Percentiles rank a stretch among this genome's conserved stretches.
Evolutionary conservation across 805 yeast genomes (phyloP).

Genomic region (Vanderwaltozyma tropicalis): DNA sequence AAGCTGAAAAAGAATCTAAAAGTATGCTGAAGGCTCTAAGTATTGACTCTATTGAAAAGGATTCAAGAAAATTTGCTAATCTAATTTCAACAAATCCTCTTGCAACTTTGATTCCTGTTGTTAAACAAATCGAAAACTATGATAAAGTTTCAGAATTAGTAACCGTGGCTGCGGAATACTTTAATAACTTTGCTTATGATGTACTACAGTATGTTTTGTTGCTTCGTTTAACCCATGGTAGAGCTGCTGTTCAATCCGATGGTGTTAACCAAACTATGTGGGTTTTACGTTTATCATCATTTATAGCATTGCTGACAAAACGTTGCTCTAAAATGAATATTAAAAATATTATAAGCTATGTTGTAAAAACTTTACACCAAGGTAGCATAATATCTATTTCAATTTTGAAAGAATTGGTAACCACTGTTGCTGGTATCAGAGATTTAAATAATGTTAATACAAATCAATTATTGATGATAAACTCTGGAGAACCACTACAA

Average conservation of each 20-base stretch:
- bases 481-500: constrained; percentile 52
- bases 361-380: constrained; percentile 51
- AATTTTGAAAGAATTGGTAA: constrained; percentile 55
- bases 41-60: constrained; percentile 60
- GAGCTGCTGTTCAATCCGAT: constrained; percentile 59
- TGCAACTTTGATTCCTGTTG: constrained; percentile 58
- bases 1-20: constrained; percentile 71
- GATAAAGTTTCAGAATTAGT: constrained; percentile 74
- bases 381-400: constrained; percentile 51
- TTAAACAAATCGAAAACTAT: constrained; percentile 83
- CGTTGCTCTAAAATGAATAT: constrained; percentile 48
- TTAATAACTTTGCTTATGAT: constrained; percentile 77
- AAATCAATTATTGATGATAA: constrained; percentile 53
- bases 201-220: constrained; percentile 64
- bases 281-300: constrained; percentile 74
- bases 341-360: constrained; percentile 47
- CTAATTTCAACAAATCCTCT: constrained; percentile 69
- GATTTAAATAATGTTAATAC: constrained; percentile 55
- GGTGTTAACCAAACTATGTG: constrained; percentile 76
- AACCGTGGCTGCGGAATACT: constrained; percentile 66
- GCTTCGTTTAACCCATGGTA: constrained; percentile 57
- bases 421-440: constrained; percentile 72
- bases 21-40: constrained; percentile 71
- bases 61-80: constrained; percentile 65
- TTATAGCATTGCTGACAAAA: constrained; percentile 61